Evolutionary conservation across 176 grass and related monocot genomes (phyloP).

Genomic region (Oryza longistaminata): DNA sequence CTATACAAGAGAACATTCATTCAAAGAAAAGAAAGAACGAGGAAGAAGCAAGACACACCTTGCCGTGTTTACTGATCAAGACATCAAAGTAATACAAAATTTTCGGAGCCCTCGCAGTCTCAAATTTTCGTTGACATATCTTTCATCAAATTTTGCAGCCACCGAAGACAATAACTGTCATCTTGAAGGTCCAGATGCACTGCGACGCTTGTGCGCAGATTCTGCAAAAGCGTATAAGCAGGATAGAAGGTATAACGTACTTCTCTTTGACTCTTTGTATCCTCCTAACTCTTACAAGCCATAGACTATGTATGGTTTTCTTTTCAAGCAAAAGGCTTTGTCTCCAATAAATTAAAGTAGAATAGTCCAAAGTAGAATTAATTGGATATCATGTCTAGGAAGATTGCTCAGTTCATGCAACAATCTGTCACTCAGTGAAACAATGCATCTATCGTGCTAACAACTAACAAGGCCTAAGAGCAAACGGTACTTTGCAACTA

Average conservation of each 20-base stretch:
- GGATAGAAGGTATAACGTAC: constrained; percentile 49
- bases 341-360: background rate
- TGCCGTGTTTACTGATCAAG: too few species aligned
- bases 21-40: too few species aligned
- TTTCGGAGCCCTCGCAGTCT: background rate
- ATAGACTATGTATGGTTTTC: background rate
- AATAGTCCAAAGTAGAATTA: too few species aligned
- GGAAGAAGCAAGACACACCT: too few species aligned
- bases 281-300: background rate
- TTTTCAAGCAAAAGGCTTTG: background rate
- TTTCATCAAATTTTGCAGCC: constrained; percentile 20
- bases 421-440: background rate
- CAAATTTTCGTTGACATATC: background rate
- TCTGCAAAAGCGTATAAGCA: constrained; percentile 55
- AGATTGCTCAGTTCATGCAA: background rate
- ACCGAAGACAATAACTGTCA: constrained; percentile 51
- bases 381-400: background rate
- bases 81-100: too few species aligned
- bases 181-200: constrained; percentile 62
- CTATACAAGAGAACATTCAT: too few species aligned
- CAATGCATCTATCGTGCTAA: background rate
- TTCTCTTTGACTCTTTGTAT: background rate
- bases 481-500: background rate
- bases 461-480: background rate
- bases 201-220: constrained; percentile 53